Conservation (phyloP, 2,329 filamentous ascomycete genomes). For the Trichoderma afroharzianum region DNA sequence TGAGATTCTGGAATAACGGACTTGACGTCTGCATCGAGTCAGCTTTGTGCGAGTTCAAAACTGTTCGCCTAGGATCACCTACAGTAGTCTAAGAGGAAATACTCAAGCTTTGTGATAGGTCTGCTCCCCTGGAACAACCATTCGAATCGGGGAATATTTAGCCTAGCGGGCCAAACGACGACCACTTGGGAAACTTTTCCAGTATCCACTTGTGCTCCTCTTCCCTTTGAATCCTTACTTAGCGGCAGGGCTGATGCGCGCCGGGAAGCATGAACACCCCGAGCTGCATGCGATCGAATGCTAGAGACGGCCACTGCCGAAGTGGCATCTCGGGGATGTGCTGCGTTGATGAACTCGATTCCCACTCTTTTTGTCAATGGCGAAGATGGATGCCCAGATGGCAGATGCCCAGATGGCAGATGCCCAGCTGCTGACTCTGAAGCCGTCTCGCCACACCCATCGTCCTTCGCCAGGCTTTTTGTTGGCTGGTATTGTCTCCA, state of each 20-base stretch:
- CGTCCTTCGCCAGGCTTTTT: neutral
- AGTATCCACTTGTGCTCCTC: neutral
- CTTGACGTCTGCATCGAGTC: neutral
- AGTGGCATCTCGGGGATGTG: neutral
- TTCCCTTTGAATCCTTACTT: neutral
- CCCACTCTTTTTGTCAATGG: neutral
- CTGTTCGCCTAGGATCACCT: neutral
- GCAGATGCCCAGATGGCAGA: neutral
- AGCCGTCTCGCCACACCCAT: neutral
- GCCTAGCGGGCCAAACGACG: neutral
- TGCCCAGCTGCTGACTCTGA: neutral
- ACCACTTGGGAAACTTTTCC: neutral
- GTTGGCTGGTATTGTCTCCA: neutral
- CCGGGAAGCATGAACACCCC: neutral
- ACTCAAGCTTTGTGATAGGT: neutral
- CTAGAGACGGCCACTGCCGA: neutral
- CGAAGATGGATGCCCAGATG: neutral
- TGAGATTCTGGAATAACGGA: neutral
- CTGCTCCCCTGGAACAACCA: neutral
- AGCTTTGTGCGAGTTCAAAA: neutral
- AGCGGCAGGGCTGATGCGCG: neutral
- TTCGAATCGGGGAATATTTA: neutral
- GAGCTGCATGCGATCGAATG: neutral
- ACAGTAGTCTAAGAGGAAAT: neutral
- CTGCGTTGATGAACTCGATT: neutral